phyloP scores from a whole-genome alignment of 257 asterid species.

The Nicotiana tomentosiformis region DNA sequence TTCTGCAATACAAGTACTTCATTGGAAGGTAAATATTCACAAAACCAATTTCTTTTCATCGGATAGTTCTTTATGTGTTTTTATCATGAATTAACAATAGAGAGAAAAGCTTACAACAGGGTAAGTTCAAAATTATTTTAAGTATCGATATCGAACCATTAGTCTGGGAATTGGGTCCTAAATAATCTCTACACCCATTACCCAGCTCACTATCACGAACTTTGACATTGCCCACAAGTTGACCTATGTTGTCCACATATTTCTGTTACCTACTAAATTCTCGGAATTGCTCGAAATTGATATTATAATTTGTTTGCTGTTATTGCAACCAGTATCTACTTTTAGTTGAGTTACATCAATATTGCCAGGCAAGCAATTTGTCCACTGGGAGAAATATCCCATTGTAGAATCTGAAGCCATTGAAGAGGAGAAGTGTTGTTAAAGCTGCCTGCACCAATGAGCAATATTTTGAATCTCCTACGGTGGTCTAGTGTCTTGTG shows the following conservation, averaged over 20 bases:
- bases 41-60: background rate
- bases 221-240: background rate
- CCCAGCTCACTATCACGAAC: background rate
- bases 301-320: background rate
- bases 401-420: constrained; percentile 2
- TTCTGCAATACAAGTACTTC: constrained; percentile 62
- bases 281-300: background rate
- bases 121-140: background rate
- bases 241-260: background rate
- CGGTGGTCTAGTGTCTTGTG: background rate
- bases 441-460: constrained; percentile 57
- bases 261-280: background rate
- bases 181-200: background rate
- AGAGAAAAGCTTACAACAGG: background rate
- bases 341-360: background rate
- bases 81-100: background rate
- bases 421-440: constrained; percentile 52
- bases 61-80: background rate
- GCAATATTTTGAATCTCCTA: background rate
- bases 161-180: background rate
- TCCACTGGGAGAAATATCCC: background rate
- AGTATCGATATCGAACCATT: background rate
- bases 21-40: constrained; percentile 57
- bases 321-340: background rate
- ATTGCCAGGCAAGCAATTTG: background rate